Percentiles rank a stretch among this genome's conserved stretches.
Evolutionary conservation across 2,329 filamentous ascomycete genomes (phyloP).

Genomic region (Aspergillus ochraceoroseus): DNA sequence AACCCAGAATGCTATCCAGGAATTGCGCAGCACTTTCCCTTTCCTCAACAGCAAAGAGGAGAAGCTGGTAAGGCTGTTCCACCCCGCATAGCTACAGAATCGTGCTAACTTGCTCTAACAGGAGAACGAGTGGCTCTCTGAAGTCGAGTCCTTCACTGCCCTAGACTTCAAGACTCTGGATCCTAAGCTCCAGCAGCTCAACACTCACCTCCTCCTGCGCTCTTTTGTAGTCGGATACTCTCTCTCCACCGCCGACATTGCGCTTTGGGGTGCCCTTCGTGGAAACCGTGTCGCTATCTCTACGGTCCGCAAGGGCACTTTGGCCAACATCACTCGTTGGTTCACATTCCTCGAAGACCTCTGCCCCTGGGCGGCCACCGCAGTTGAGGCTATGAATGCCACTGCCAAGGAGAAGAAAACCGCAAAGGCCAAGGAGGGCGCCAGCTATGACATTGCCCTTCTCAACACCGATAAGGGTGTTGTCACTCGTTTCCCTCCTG

Average conservation of each 20-base stretch:
- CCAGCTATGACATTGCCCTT: conserved; percentile 82
- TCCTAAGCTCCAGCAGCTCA: conserved; percentile 66
- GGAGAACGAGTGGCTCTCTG: conserved; percentile 54
- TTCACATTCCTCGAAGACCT: conserved; percentile 78
- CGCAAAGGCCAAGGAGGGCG: conserved; percentile 68
- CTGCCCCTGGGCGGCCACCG: conserved; percentile 68
- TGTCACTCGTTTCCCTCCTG: conserved; percentile 85
- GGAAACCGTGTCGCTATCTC: conserved; percentile 79
- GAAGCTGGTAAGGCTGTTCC: conserved; percentile 31
- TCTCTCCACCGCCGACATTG: conserved; percentile 70
- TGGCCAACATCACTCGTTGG: conserved; percentile 78
- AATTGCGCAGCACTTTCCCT: conserved; percentile 34
- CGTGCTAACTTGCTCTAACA: conserved; percentile 15
- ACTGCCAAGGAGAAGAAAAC: conserved; percentile 65
- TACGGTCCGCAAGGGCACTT: conserved; percentile 70
- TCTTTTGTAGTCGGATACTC: conserved; percentile 80
- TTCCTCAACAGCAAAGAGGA: conserved; percentile 37
- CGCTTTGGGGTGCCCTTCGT: conserved; percentile 76
- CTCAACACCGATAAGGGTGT: conserved; percentile 82
- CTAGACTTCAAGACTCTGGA: conserved; percentile 81
- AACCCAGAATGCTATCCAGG: conserved; percentile 30
- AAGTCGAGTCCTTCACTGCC: conserved; percentile 49
- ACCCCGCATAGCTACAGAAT: not conserved
- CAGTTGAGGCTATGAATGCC: conserved; percentile 65
- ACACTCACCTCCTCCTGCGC: conserved; percentile 80